Conservation (phyloP, 352 stramenopile species). For the Pythium rishiriense region DNA sequence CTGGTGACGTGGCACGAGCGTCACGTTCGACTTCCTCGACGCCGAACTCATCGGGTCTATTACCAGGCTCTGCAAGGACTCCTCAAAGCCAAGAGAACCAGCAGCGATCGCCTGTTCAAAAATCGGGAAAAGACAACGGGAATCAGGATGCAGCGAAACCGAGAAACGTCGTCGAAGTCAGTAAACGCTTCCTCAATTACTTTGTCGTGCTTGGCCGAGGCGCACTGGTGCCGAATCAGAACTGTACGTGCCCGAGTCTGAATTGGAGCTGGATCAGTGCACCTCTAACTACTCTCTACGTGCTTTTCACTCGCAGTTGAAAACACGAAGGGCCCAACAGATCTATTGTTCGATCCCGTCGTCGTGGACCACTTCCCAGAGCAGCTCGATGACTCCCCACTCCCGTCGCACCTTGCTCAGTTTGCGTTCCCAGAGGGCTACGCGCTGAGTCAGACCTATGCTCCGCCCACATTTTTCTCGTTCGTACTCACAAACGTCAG, state of each 20-base stretch:
- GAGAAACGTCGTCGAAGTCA: constrained; percentile 67
- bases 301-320: constrained; percentile 42
- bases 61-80: not conserved
- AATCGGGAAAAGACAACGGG: constrained; percentile 21
- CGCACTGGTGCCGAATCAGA: constrained; percentile 55
- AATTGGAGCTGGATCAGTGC: not conserved
- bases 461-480: constrained; percentile 69
- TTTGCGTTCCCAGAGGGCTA: constrained; percentile 85
- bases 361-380: constrained; percentile 74
- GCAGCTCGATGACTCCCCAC: constrained; percentile 48
- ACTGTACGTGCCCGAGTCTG: constrained; percentile 38
- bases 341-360: constrained; percentile 67
- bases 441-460: constrained; percentile 54
- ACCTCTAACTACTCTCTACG: not conserved
- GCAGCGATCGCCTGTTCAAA: constrained; percentile 33
- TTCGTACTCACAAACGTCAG: constrained; percentile 86
- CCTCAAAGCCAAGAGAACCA: constrained; percentile 36
- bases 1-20: constrained; percentile 13
- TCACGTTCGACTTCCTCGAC: constrained; percentile 10
- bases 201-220: constrained; percentile 79
- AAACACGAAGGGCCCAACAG: constrained; percentile 66
- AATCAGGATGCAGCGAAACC: constrained; percentile 43
- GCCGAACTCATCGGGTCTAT: not conserved
- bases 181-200: constrained; percentile 83
- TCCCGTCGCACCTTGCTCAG: constrained; percentile 67